These are phyloP conservation scores for Monosporascus sp. DNA, from an alignment of 2,329 filamentous ascomycete genomes.

Conservation along the genomic window DNA sequence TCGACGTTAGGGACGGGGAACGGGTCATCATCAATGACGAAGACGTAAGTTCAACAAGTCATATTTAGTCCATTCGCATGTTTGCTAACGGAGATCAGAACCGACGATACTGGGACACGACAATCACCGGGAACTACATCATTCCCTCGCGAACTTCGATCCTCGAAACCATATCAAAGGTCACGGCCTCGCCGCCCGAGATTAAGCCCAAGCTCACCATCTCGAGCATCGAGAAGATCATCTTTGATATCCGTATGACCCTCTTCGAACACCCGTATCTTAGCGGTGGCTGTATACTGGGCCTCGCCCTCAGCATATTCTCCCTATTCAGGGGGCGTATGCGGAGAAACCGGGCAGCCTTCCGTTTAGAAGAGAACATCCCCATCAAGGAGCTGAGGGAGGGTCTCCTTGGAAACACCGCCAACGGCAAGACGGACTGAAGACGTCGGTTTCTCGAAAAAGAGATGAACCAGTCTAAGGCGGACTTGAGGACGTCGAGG, in stretches of 20 bases:
- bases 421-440: conserved; percentile 49
- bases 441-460: conserved; percentile 4
- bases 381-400: conserved; percentile 54
- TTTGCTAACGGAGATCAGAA: conserved; percentile 53
- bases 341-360: conserved; percentile 52
- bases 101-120: conserved; percentile 91
- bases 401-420: conserved; percentile 52
- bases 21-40: conserved; percentile 95
- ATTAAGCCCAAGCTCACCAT: conserved; percentile 77
- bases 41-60: conserved; percentile 61
- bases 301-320: conserved; percentile 46
- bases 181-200: conserved; percentile 62
- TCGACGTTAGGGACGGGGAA: conserved; percentile 83
- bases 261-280: conserved; percentile 57
- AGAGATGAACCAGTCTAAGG: not conserved
- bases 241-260: conserved; percentile 58
- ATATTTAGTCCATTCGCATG: not conserved
- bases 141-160: conserved; percentile 85
- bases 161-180: conserved; percentile 74
- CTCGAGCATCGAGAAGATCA: conserved; percentile 64
- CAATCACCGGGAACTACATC: conserved; percentile 83
- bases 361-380: conserved; percentile 55
- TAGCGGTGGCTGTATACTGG: conserved; percentile 51
- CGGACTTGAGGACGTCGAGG: not conserved
- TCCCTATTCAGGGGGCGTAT: conserved; percentile 51